Conservation (phyloP, 176 grass and related monocot genomes). For the Eleusine coracana region DNA sequence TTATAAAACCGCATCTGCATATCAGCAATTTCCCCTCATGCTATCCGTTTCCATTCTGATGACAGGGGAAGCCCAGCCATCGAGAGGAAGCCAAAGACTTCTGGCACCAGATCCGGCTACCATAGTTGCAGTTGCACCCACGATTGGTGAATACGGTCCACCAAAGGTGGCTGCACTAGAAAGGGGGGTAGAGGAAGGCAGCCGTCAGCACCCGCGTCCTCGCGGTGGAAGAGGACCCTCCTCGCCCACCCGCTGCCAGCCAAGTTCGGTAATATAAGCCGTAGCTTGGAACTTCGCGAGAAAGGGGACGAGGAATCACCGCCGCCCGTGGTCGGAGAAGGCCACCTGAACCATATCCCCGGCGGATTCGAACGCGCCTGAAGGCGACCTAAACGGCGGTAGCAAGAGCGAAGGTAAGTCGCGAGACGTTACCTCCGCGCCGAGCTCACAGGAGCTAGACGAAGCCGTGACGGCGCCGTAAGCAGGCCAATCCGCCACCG, state of each 20-base stretch:
- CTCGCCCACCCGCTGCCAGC: too few species aligned
- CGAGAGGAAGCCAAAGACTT: background rate
- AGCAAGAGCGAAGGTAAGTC: background rate
- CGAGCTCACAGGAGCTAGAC: background rate
- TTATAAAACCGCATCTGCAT: background rate
- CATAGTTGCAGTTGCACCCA: background rate
- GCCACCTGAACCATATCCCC: conserved; percentile 13
- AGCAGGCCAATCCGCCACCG: background rate
- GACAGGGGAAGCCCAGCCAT: background rate
- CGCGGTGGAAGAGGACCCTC: too few species aligned
- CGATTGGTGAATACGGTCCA: background rate
- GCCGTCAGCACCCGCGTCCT: background rate
- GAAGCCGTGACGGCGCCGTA: background rate
- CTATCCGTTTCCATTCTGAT: background rate
- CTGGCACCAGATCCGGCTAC: background rate
- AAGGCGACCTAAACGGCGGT: conserved; percentile 11
- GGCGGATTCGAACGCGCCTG: conserved; percentile 13
- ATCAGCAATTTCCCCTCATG: background rate
- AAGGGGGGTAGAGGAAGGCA: background rate
- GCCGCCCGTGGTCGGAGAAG: background rate
- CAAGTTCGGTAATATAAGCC: too few species aligned
- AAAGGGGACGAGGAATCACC: background rate
- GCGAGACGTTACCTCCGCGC: background rate
- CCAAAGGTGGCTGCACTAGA: background rate
- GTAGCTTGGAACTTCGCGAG: background rate